Evolutionary conservation across 75 land plant genomes (phyloP).

Genomic region (Ceratopteris richardii): DNA sequence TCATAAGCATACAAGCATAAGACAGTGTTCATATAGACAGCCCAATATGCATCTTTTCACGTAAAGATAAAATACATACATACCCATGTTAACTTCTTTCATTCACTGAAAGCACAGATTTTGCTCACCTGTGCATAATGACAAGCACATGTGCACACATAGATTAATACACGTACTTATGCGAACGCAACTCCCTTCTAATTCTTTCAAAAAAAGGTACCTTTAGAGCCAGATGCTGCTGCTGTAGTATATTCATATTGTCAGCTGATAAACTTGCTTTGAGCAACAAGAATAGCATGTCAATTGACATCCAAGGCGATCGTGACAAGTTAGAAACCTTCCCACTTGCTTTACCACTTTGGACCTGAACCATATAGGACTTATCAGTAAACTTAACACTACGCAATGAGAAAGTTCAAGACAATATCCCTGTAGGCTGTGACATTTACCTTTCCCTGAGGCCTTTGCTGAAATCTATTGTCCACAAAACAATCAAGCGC

Average conservation of each 20-base stretch:
- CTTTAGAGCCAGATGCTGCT: constrained; percentile 37
- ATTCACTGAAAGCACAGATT: no score
- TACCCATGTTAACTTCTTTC: no score
- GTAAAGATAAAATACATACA: no score
- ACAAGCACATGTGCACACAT: no score
- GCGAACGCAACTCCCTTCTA: no score
- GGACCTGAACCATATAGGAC: neutral
- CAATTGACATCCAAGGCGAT: constrained; percentile 67
- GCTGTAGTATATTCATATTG: constrained; percentile 26
- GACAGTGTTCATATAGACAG: no score
- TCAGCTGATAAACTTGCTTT: constrained; percentile 30
- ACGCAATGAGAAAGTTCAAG: constrained; percentile 4
- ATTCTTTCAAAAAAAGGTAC: constrained; percentile 19
- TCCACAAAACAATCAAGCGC: constrained; percentile 8
- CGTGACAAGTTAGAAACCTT: constrained; percentile 15
- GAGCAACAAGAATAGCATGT: constrained; percentile 48
- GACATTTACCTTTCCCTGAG: constrained; percentile 10
- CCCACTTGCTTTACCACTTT: neutral
- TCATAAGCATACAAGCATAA: no score
- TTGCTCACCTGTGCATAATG: no score
- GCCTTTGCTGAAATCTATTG: neutral
- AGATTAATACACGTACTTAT: no score
- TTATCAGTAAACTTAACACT: neutral
- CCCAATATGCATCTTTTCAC: no score
- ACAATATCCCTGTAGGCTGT: constrained; percentile 7